These are phyloP conservation scores for Comarum palustre DNA, from an alignment of 306 rosid genomes.

Conservation along the genomic window DNA sequence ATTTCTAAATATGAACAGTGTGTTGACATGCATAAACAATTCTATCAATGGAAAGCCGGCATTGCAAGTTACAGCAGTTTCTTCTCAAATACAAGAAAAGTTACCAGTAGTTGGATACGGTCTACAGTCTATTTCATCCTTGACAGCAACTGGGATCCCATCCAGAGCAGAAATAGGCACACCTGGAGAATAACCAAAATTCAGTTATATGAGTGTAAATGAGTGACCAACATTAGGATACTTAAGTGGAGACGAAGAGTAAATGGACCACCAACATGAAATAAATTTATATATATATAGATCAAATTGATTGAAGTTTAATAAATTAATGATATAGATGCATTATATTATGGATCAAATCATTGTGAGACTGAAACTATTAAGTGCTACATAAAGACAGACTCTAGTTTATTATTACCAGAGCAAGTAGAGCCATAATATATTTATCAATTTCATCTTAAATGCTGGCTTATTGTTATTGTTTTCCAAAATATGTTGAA, in stretches of 20 bases:
- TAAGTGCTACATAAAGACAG: not conserved
- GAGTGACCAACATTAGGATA: not conserved
- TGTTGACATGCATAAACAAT: not conserved
- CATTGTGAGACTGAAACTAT: not conserved
- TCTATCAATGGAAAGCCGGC: slow-evolving; percentile 12
- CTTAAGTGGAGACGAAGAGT: not conserved
- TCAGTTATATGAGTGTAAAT: not conserved
- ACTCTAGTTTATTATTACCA: not conserved
- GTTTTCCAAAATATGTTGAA: not conserved
- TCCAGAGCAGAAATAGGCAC: slow-evolving; percentile 68
- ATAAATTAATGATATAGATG: not conserved
- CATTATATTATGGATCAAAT: not conserved
- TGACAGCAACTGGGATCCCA: slow-evolving; percentile 78
- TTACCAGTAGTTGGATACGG: slow-evolving; percentile 96
- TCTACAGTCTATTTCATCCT: slow-evolving; percentile 90
- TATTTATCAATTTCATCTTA: not conserved
- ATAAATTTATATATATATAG: too few relatives aligned
- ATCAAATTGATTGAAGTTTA: not conserved
- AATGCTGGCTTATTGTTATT: not conserved
- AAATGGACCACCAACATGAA: not conserved
- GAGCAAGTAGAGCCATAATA: not conserved
- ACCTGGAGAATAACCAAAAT: slow-evolving; percentile 42
- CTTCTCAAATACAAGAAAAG: not conserved
- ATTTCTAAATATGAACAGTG: not conserved
- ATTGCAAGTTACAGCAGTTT: not conserved